These are phyloP conservation scores for Iris macrosiphon DNA, from an alignment of 106 monocot species.

Conservation along the genomic window DNA sequence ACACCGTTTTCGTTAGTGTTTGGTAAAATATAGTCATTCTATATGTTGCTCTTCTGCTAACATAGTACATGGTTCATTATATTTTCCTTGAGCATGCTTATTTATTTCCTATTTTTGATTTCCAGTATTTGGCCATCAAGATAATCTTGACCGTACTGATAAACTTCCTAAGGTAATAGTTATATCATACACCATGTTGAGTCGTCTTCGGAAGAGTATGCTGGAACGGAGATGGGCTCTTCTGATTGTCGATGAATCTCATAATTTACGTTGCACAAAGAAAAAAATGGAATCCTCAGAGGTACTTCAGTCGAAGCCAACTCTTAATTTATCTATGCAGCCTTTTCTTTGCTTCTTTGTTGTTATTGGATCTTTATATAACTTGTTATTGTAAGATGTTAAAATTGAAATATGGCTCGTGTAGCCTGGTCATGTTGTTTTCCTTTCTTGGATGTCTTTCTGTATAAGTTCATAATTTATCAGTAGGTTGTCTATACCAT, in stretches of 20 bases:
- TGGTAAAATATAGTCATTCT: not conserved
- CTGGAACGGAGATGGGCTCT: slow-evolving; percentile 60
- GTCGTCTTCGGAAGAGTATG: slow-evolving; percentile 72
- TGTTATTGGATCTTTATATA: not conserved
- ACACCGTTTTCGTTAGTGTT: not conserved
- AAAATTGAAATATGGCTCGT: not conserved
- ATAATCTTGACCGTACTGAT: slow-evolving; percentile 55
- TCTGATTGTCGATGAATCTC: slow-evolving; percentile 95
- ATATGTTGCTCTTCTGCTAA: not conserved
- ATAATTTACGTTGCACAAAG: slow-evolving; percentile 94
- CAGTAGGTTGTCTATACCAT: too few species aligned
- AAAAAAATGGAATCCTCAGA: slow-evolving; percentile 70
- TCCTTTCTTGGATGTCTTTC: not conserved
- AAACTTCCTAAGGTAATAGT: slow-evolving; percentile 71
- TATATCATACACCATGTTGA: slow-evolving; percentile 84
- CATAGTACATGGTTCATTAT: not conserved
- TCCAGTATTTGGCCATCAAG: slow-evolving; percentile 87
- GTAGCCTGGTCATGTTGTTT: not conserved
- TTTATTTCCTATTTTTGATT: slow-evolving; percentile 8
- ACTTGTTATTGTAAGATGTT: slow-evolving; percentile 1
- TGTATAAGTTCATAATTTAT: slow-evolving; percentile 2
- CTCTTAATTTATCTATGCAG: not conserved
- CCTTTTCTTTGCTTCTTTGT: not conserved
- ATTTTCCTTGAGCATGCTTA: not conserved
- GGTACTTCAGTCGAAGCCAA: slow-evolving; percentile 25